Percentiles rank a stretch among this genome's conserved stretches.
Conservation (phyloP, 176 grass and related monocot genomes). For the Canna indica region DNA sequence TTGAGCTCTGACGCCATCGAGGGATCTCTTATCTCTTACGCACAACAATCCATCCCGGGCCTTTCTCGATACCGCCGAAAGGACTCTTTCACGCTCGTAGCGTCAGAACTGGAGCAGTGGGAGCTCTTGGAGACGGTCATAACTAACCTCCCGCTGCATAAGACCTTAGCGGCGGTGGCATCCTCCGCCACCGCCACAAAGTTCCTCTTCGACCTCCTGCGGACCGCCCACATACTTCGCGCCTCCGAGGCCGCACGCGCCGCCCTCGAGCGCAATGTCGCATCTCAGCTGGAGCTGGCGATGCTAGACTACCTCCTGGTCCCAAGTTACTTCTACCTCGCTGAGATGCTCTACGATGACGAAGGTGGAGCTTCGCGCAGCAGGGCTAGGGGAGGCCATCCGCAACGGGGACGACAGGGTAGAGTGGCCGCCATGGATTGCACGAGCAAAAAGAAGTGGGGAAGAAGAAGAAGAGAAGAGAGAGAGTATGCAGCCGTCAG, state of each 20-base stretch:
- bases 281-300: constrained; percentile 52
- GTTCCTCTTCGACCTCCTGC: constrained; percentile 68
- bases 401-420: no score
- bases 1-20: constrained; percentile 43
- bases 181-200: constrained; percentile 34
- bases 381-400: no score
- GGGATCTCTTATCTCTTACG: constrained; percentile 71
- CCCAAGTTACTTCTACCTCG: constrained; percentile 58
- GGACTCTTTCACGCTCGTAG: constrained; percentile 48
- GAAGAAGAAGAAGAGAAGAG: no score
- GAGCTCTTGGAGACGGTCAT: constrained; percentile 84
- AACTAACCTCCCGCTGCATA: constrained; percentile 36
- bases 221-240: constrained; percentile 67
- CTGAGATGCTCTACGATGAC: constrained; percentile 84
- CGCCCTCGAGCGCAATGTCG: constrained; percentile 58
- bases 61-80: constrained; percentile 53
- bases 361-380: no score
- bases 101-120: constrained; percentile 64
- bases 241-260: constrained; percentile 36
- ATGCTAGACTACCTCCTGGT: constrained; percentile 71
- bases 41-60: constrained; percentile 61
- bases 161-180: constrained; percentile 24
- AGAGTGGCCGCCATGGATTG: no score
- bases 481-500: no score
- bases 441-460: no score